A percentile compares a stretch with the other conserved stretches of the same genome.
Evolutionary conservation across 257 asterid genomes (phyloP).

Genomic region (Avicennia marina): DNA sequence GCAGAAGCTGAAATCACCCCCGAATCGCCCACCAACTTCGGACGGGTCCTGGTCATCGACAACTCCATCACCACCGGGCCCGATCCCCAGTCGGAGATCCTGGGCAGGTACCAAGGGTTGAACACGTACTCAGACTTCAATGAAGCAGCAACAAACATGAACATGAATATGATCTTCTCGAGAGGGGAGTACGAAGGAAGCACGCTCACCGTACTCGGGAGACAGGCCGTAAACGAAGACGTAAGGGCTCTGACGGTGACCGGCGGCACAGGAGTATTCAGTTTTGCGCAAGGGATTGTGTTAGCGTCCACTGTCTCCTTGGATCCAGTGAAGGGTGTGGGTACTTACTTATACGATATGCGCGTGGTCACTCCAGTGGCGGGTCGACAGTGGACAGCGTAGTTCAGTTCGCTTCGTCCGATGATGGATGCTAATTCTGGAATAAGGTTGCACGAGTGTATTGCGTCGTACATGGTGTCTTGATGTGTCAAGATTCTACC

Average conservation of each 20-base stretch:
- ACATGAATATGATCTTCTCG: background rate
- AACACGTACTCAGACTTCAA: background rate
- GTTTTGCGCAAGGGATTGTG: background rate
- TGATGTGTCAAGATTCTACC: no score
- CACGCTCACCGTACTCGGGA: background rate
- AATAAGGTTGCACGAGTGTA: no score
- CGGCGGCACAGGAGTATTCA: background rate
- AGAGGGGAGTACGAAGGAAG: background rate
- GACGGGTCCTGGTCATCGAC: constrained; percentile 21
- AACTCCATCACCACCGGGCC: constrained; percentile 16
- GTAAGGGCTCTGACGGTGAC: background rate
- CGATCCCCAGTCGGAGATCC: background rate
- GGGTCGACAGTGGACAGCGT: no score
- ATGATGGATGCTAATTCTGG: no score
- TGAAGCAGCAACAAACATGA: background rate
- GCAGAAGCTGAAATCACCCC: constrained; percentile 7
- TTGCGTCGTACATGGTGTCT: no score
- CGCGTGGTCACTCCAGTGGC: no score
- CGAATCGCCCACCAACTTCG: constrained; percentile 15
- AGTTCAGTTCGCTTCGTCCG: no score
- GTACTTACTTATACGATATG: background rate
- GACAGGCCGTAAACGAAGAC: background rate
- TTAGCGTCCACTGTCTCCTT: background rate
- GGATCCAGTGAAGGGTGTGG: background rate
- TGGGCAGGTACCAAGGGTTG: constrained; percentile 9